Evolutionary conservation across 164 flowering plant species (phyloP), one percentile per base, ranked within the genome.

Genomic region (Pachysandra terminalis): DNA sequence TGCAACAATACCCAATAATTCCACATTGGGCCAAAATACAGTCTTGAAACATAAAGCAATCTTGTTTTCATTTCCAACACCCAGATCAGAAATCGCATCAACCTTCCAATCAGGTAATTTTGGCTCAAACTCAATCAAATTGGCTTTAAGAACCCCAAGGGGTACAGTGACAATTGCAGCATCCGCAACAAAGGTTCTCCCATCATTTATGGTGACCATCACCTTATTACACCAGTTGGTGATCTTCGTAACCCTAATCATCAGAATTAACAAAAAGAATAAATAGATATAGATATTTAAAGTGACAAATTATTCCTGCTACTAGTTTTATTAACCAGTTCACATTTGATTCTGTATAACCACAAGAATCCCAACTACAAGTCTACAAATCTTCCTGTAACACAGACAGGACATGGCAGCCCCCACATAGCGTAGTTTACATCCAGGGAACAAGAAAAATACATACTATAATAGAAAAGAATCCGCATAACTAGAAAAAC

Each of bases 1-100:
- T 10, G 96, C 97, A 64, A 87, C 98, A 63, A 80, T 67, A 61
- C 98, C 96, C 28, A 93, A 61, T 14, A 88, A 72, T 69, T 93
- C 98, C 58, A 87, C 89, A 54, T 91, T 85, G 23, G 98, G 97
- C 98, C 97, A 93, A 75, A 93, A 93, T 14, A 86, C 92, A 12
- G 73, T 71, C 62, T 86, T 84, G 75, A 89, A 90, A 65, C 60
- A 78, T 54, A 93, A 65, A 22, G 98, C 97, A 71, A 90, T 87
- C 86, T 93, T 93, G 61, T 90, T 93, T 74, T 93, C 98, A 70
- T 79, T 86, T 63, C 98, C 97, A 27, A 93, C 81, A 56, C 96
- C 98, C 61, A 93, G 73, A 76, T 87, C 96, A 68, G 91, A 78
- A 68, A 93, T 89, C 40, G 97, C 96, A 73, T 81, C 59, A 27